Evolutionary conservation across 192 early-diverging fungal genomes (phyloP), one percentile per base, ranked within the genome.

Genomic region (Linnemannia exigua): DNA sequence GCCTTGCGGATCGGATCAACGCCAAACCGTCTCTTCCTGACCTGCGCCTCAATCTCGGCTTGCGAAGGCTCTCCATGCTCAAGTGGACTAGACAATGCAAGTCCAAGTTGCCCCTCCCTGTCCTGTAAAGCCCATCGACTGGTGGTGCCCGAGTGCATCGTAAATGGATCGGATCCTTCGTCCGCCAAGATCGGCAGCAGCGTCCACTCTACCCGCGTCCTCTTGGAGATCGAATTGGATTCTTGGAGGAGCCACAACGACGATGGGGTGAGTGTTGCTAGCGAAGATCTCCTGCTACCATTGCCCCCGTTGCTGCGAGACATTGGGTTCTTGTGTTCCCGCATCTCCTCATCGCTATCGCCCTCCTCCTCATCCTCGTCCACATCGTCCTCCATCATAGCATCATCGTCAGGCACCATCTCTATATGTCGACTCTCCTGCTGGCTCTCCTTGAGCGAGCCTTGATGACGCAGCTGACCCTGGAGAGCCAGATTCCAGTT

Each of bases 21-120:
- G 3, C 84, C 84, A 66, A 67, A 86, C 25, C 84, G 84, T n/a
- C 84, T 68, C 73, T 86, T 86, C 28, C 84, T 54, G 50, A 86
- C 84, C 36, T 86, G 84, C 17, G 84, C 78, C 51, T 86, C 84
- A 72, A 86, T 86, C 33, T 70, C 70, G 1, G 70, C 38, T 38
- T 77, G 84, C 5, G 76, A 67, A 36, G 28, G 28, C 28, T 63
- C 58, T 63, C 58, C 58, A 63, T 63, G 28, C 2, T 31, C 58
- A 31, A 63, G 31, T 3, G 28, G 58, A 31, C 58, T 63, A 31
- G 58, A 31, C 58, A 11, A 33, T 2, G 0, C 58, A 63, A 12
- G 11, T 14, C 25, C 58, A 31, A n/a, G 28, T 31, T 63, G 9
- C 2, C 58, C 58, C n/a, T 31, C 28, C 28, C 25, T 28, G 2